Base-by-base conservation (phyloP, 768 basidiomycete genomes). In the Termitomyces sp. region DNA sequence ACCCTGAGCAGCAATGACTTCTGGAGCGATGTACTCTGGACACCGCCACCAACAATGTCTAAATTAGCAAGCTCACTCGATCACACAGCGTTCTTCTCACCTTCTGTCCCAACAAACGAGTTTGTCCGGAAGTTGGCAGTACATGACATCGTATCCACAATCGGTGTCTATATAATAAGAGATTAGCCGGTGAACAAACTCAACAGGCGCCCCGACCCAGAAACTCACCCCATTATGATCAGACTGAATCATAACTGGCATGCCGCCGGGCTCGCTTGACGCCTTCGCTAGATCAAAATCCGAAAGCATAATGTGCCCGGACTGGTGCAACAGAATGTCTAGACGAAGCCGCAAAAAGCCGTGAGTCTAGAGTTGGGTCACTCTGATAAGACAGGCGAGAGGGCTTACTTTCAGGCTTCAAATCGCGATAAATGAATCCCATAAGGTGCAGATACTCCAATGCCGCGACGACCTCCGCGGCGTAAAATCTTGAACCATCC, bases 281-380 rank as follows among this genome's bases (percentile, higher is more conserved):
- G 96, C 95, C 73, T 98, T 99, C 20, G 96, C 96, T 38, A 99
- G 84, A 78, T 99, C 97, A 75, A 99, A 99, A 76, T 99, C 97
- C 50, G 97, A 98, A 69, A 99, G 77, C 96, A 98, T 98, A 69
- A 99, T 98, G 76, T 99, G 97, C 18, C 97, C 97, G 12, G 95
- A 94, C 71, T 97, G 92, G 75, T 99, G 97, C 54, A 99, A 80
- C 18, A 99, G 81, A 70, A 99, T 99, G 74, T 99, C 97, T 99
- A 71, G 38, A 53, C 60, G 45, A 57, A 50, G 36, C 44, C 40
- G 35, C 44, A 45, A 55, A 40, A 28, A 13, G 51, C 56, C 56
- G 13, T 45, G 53, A 55, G 57, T 58, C 60, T 60, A 54, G 51
- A 60, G 57, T 38, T 18, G 46, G n/a, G 20, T 36, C 58, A 45